phyloP scores from a whole-genome alignment of 2,329 filamentous ascomycete species.

The Cercospora zeae-maydis region DNA sequence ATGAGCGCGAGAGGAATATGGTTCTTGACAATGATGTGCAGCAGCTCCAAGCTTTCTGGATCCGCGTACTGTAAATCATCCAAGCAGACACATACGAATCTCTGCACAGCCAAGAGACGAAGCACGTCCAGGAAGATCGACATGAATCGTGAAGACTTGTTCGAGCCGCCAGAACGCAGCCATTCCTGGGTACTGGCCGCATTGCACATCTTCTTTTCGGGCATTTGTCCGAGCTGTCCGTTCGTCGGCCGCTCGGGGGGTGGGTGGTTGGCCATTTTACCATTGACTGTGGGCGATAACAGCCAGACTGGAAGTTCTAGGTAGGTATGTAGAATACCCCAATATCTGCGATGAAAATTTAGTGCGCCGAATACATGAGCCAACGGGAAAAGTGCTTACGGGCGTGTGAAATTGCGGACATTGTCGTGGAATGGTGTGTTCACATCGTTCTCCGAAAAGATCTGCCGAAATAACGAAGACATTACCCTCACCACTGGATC shows the following conservation, averaged over 20 bases:
- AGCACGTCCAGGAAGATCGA: slow-evolving; percentile 85
- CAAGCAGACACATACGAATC: slow-evolving; percentile 81
- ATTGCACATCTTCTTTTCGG: slow-evolving; percentile 30
- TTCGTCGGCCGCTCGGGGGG: slow-evolving; percentile 8
- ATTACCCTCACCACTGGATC: slow-evolving; percentile 60
- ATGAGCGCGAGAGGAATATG: slow-evolving; percentile 79
- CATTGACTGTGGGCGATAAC: slow-evolving; percentile 33
- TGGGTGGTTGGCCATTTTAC: slow-evolving; percentile 18
- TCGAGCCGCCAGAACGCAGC: slow-evolving; percentile 45
- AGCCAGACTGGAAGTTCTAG: slow-evolving; percentile 67
- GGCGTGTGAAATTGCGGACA: slow-evolving; percentile 53
- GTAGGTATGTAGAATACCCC: slow-evolving; percentile 55
- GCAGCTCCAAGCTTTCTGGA: slow-evolving; percentile 77
- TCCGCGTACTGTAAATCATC: slow-evolving; percentile 92
- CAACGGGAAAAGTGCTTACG: slow-evolving; percentile 29
- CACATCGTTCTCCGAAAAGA: slow-evolving; percentile 63
- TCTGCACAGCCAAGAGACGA: slow-evolving; percentile 74
- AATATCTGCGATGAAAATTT: slow-evolving; percentile 36
- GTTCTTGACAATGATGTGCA: slow-evolving; percentile 73
- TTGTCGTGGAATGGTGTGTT: slow-evolving; percentile 59
- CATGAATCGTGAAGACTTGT: slow-evolving; percentile 67
- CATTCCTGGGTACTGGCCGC: slow-evolving; percentile 43
- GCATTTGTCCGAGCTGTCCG: slow-evolving; percentile 12
- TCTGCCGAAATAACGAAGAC: slow-evolving; percentile 59
- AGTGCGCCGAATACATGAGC: background rate